Evolutionary conservation across 805 yeast genomes (phyloP), one percentile per base, ranked within the genome.

Genomic region (Lipomyces mesembrius): DNA sequence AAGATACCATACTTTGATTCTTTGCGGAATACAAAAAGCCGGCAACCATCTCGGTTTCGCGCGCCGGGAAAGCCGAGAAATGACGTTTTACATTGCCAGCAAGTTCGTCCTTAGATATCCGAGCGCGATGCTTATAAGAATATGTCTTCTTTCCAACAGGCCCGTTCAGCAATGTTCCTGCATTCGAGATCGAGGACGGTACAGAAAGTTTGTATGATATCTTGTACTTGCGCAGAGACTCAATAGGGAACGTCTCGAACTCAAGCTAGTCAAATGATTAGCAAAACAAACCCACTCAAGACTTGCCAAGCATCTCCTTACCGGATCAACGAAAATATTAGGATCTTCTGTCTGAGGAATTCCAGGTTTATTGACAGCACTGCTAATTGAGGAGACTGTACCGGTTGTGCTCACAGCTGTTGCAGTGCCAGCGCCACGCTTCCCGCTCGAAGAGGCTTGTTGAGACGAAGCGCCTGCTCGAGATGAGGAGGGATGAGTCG

Each of bases 1-100:
- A 25, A 22, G 52, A 52, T 8, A 34, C 22, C 74, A 78, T 79
- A 67, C 82, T 83, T 73, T 90, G 91, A 74, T 91, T 88, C 74
- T 87, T 87, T 62, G 91, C 92, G 73, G 90, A 88, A 79, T 94
- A 95, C 63, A 95, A 82, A 76, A 94, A 95, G 74, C 90, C 92
- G 49, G 97, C 91, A 52, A 94, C 87, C 39, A 90, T 87, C 73
- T 94, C 98, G 65, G 88, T 87, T 75, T 94, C 99, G 72, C 90
- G 87, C 2, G 87, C 86, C 12, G 84, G 83, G 57, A 81, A 82
- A 8, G 78, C 73, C 70, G 83, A 73, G 72, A 93, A 91, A 77
- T 94, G 98, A 63, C 83, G 84, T 77, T 86, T 88, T 32, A 88
- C 87, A 32, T 83, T 83, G 1, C 76, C 77, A 0, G 91, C 89